Evolutionary conservation across 495 filamentous ascomycete genomes (phyloP), one percentile per base, ranked within the genome.

Genomic region (Penicillium crystallinum): DNA sequence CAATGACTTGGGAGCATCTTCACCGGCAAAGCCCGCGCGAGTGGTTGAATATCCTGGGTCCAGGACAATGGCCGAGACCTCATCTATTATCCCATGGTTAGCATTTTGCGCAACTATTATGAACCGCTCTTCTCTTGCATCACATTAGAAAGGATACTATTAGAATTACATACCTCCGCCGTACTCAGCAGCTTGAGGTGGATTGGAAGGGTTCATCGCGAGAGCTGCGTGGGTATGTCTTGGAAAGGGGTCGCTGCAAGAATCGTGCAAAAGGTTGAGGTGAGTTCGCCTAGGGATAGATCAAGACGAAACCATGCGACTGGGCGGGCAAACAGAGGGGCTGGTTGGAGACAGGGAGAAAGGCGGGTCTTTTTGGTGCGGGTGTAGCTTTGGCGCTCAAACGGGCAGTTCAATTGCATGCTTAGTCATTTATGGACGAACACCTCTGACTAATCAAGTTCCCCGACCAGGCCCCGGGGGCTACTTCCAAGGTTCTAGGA

Each of bases 11-110:
- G 93, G 93, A 3, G 88, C 83, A 72, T 98, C 93, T 85, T 98
- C 93, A 59, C 95, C 93, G 4, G 93, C 93, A 66, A 96, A 97
- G 55, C 93, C 93, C 49, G 91, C 95, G 72, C 95, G 92, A 14
- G 84, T 89, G 60, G 82, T 87, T 39, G 85, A 88, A 73, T 88
- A 96, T 36, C 95, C 93, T 4, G 95, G 88, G 62, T 98, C 93
- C 59, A 98, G 89, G 19, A 98, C 89, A 62, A 98, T 88, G 22
- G 93, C 93, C 14, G 90, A 93, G 45, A 98, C 90, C 71, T 98
- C 93, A 76, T 98, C 93, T 95, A 55, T 41, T 49, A 18, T 49
- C 49, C 37, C 4, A 46, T 25, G 17, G 21, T 66, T 25, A 70
- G 61, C 49, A 45, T 37, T 9, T 41, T 29, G 35, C 18, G 6